phyloP scores from a whole-genome alignment of 495 filamentous ascomycete species.

The Aspergillus avenaceus region DNA sequence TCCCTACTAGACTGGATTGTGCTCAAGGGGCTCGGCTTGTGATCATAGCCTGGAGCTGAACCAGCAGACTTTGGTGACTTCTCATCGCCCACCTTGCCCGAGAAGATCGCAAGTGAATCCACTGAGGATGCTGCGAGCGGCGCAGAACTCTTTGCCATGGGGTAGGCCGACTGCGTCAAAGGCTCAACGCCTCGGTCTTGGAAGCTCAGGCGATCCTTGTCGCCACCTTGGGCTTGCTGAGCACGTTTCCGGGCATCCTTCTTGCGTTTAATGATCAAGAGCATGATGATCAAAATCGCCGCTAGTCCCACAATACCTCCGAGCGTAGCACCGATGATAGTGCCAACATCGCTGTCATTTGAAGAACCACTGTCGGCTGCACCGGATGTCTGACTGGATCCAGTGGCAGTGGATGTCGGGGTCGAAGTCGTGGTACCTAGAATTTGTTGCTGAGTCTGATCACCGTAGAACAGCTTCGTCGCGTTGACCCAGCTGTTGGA shows the following conservation, averaged over 20 bases:
- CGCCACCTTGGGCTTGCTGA: conserved; percentile 50
- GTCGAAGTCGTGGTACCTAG: conserved; percentile 32
- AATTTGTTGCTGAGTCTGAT: conserved; percentile 30
- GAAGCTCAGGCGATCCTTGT: conserved; percentile 61
- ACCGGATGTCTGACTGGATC: conserved; percentile 33
- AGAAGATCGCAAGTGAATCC: conserved; percentile 41
- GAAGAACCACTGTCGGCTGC: conserved; percentile 25
- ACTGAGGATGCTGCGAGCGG: conserved; percentile 44
- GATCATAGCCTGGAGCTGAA: conserved; percentile 21
- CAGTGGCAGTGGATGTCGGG: conserved; percentile 32
- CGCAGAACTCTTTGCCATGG: conserved; percentile 39
- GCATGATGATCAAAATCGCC: conserved; percentile 60
- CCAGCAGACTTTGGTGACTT: conserved; percentile 27
- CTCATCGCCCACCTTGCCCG: conserved; percentile 37
- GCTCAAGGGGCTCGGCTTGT: conserved; percentile 29
- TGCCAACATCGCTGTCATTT: conserved; percentile 40
- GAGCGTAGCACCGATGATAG: conserved; percentile 74
- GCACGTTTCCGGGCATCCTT: conserved; percentile 50
- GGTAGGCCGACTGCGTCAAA: conserved; percentile 38
- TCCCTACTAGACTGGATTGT: conserved; percentile 31
- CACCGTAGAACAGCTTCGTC: conserved; percentile 56
- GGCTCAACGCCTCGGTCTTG: conserved; percentile 57
- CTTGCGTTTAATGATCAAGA: conserved; percentile 64
- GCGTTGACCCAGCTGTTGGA: conserved; percentile 81
- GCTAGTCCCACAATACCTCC: conserved; percentile 72